Evolutionary conservation across 164 flowering plant genomes (phyloP).

Genomic region (Brasenia schreberi): DNA sequence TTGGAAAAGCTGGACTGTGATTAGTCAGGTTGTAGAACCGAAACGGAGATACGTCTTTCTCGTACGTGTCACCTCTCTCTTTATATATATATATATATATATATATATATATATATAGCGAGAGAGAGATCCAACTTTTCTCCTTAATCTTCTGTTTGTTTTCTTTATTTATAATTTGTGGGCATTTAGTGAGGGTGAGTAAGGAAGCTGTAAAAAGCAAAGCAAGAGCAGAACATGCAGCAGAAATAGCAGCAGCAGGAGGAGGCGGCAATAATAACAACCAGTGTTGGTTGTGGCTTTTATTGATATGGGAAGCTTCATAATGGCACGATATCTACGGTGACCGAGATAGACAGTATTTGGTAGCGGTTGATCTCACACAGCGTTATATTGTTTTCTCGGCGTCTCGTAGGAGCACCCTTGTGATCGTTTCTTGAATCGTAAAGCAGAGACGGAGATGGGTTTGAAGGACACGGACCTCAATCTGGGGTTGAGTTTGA

Average conservation of each 20-base stretch:
- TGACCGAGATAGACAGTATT: conserved; percentile 9
- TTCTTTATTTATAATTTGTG: background rate
- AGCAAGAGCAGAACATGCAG: background rate
- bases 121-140: background rate
- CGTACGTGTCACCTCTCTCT: background rate
- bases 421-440: conserved; percentile 1
- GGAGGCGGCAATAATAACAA: too few relatives aligned
- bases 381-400: conserved; percentile 16
- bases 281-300: too few relatives aligned
- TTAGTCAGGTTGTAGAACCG: background rate
- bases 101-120: too few relatives aligned
- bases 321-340: conserved; percentile 22
- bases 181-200: background rate
- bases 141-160: background rate
- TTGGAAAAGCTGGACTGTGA: too few relatives aligned
- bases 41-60: background rate
- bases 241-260: background rate
- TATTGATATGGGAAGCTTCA: conserved; percentile 2
- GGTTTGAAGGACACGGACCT: conserved; percentile 12
- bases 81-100: too few relatives aligned
- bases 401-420: conserved; percentile 22
- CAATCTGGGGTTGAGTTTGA: conserved; percentile 29
- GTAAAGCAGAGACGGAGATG: background rate
- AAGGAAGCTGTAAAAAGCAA: background rate
- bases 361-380: conserved; percentile 7